phyloP scores from a whole-genome alignment of 2,329 filamentous ascomycete species.

The Colletotrichum camelliae region DNA sequence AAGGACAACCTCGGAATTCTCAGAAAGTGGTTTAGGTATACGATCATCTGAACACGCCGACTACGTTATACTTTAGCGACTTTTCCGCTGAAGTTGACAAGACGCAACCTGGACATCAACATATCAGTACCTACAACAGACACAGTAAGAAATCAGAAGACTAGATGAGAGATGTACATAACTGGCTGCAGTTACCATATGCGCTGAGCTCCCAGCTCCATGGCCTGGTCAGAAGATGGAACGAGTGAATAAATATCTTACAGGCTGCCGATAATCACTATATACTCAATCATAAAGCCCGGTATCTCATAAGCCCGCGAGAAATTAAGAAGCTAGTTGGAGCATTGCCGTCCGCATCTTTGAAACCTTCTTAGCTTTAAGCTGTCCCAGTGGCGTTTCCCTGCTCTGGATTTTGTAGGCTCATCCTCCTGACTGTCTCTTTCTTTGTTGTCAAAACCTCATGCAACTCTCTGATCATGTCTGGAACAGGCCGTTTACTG shows the following conservation, averaged over 20 bases:
- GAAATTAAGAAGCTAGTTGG: neutral
- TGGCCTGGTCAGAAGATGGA: neutral
- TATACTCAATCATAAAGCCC: neutral
- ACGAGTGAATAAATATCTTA: neutral
- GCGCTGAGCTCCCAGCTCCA: neutral
- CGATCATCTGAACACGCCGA: neutral
- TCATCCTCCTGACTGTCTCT: constrained; percentile 1
- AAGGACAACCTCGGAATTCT: neutral
- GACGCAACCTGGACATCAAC: neutral
- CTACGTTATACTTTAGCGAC: neutral
- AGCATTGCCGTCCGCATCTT: neutral
- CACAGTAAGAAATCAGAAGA: neutral
- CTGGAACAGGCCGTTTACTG: neutral
- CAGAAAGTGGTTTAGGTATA: neutral
- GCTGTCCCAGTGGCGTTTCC: neutral
- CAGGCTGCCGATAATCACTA: neutral
- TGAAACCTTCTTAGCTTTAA: neutral
- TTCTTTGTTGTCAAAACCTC: constrained; percentile 12
- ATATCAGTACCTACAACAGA: no score
- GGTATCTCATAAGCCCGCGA: rapidly evolving
- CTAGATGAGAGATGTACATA: neutral
- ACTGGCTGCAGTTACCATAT: neutral
- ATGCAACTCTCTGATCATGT: constrained; percentile 3
- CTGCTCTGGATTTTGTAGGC: neutral
- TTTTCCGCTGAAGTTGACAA: neutral